These are phyloP conservation scores for Aphanomyces astaci DNA, from an alignment of 352 stramenopile genomes.

Conservation along the genomic window DNA sequence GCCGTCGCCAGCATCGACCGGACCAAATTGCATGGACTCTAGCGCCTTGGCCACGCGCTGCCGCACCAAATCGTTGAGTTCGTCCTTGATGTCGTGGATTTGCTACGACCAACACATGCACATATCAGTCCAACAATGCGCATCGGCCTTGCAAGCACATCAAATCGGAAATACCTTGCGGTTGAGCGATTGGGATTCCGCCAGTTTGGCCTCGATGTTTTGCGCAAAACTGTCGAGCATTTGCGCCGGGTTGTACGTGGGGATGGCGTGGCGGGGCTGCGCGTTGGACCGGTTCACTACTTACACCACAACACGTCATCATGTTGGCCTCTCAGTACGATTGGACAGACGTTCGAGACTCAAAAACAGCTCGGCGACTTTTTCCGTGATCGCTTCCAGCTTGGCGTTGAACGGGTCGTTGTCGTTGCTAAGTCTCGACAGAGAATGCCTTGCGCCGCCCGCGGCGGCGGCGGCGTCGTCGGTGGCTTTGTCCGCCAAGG, in stretches of 20 bases:
- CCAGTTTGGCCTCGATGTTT: constrained; percentile 22
- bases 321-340: background rate
- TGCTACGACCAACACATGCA: background rate
- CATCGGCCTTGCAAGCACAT: no score
- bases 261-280: constrained; percentile 15
- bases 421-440: background rate
- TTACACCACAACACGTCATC: no score
- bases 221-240: constrained; percentile 23
- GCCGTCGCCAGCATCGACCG: background rate
- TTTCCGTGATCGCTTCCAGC: constrained; percentile 21
- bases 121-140: no score
- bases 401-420: constrained; percentile 17
- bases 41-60: constrained; percentile 11
- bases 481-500: constrained; percentile 4
- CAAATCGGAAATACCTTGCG: no score
- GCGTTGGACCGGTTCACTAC: constrained; percentile 5
- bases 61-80: constrained; percentile 14
- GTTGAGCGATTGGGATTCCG: constrained; percentile 8
- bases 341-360: constrained; percentile 12
- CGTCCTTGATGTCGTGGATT: constrained; percentile 20
- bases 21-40: background rate
- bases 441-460: background rate
- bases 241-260: constrained; percentile 20
- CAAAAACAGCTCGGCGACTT: constrained; percentile 22
- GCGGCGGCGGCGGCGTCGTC: background rate